These are phyloP conservation scores for Trifolium dubium DNA, from an alignment of 306 rosid genomes.

Conservation along the genomic window DNA sequence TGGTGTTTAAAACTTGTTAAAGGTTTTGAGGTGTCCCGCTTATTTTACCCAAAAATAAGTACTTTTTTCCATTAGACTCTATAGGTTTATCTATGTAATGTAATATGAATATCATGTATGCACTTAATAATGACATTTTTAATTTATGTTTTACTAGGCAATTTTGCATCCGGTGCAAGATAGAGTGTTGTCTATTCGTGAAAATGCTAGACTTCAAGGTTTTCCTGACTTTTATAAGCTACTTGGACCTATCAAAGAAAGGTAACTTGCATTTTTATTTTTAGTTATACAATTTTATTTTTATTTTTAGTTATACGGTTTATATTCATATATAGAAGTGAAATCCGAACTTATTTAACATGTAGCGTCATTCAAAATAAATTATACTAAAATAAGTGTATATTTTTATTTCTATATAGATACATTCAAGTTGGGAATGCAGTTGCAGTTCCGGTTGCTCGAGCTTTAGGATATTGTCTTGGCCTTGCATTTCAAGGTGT, in stretches of 20 bases:
- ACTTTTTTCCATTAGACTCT: background rate
- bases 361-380: background rate
- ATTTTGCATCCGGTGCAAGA: constrained; percentile 85
- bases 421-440: constrained; percentile 94
- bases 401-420: constrained; percentile 45
- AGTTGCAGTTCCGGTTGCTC: constrained; percentile 82
- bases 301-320: background rate
- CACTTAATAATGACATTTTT: background rate
- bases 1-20: too few species aligned
- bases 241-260: constrained; percentile 72
- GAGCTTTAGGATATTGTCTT: constrained; percentile 72
- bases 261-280: constrained; percentile 42
- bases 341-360: background rate
- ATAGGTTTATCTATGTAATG: background rate
- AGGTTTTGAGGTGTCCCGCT: too few species aligned
- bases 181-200: constrained; percentile 71
- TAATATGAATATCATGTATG: background rate
- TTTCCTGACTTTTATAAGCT: constrained; percentile 81
- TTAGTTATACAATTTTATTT: background rate
- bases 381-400: background rate
- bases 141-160: constrained; percentile 43
- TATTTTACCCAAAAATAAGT: too few species aligned
- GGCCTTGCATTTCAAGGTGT: constrained; percentile 66
- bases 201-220: constrained; percentile 95
- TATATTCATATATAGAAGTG: background rate